Conservation (phyloP, 1,139 yeast species). For the Candida glucosophila region DNA sequence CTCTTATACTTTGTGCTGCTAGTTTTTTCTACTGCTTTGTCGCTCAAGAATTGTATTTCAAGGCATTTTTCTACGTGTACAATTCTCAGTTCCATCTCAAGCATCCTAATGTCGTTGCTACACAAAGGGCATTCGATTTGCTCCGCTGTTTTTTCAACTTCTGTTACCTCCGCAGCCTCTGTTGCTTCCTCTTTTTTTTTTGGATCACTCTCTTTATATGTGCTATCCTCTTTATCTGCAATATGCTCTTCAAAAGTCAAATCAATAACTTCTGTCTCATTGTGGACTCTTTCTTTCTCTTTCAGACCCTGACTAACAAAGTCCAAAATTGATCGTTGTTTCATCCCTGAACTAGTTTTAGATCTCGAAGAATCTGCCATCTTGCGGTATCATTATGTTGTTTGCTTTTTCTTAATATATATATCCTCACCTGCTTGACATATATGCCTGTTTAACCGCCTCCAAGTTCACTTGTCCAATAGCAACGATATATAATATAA, state of each 20-base stretch:
- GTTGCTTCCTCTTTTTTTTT: background rate
- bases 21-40: constrained; percentile 3
- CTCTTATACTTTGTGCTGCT: constrained; percentile 5
- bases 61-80: constrained; percentile 54
- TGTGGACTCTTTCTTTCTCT: constrained; percentile 4
- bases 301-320: constrained; percentile 9
- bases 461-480: no score
- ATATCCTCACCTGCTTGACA: background rate
- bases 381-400: no score
- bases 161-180: constrained; percentile 1
- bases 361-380: no score
- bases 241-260: constrained; percentile 5
- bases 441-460: no score
- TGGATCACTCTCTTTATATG: constrained; percentile 1
- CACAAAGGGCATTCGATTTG: constrained; percentile 44
- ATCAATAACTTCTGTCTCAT: constrained; percentile 5
- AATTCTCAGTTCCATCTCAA: constrained; percentile 34
- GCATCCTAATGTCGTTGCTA: constrained; percentile 18
- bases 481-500: no score
- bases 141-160: constrained; percentile 2
- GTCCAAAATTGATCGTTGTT: constrained; percentile 10
- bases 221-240: constrained; percentile 1
- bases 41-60: constrained; percentile 6
- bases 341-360: constrained; percentile 1
- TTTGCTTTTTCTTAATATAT: background rate